phyloP scores from a whole-genome alignment of 805 yeast genomes.

The Huiozyma naganishii region DNA sequence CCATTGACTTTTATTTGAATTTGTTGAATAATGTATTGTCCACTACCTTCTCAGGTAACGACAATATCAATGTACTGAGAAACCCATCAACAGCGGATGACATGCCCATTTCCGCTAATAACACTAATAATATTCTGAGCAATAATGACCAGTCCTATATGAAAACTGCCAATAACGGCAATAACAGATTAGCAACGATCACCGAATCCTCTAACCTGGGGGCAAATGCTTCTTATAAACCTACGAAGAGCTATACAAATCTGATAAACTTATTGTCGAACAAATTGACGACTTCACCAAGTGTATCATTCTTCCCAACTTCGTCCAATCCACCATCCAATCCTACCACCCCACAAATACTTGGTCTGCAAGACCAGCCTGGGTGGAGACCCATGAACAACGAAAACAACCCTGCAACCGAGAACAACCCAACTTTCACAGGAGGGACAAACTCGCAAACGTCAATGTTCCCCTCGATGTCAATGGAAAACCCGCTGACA shows the following conservation, averaged over 20 bases:
- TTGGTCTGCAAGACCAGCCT: background rate
- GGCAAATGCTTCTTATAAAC: background rate
- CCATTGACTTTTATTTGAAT: constrained; percentile 2
- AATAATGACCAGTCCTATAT: too few species aligned
- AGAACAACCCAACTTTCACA: too few species aligned
- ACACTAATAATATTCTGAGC: too few species aligned
- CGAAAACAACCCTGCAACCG: too few species aligned
- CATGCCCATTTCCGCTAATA: background rate
- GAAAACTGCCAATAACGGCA: background rate
- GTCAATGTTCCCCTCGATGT: too few species aligned
- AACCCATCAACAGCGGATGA: background rate
- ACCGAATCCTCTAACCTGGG: background rate
- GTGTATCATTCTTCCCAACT: background rate
- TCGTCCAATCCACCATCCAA: background rate
- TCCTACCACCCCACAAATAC: background rate
- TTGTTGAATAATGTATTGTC: constrained; percentile 1
- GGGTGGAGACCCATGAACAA: too few species aligned
- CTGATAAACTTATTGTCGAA: constrained; percentile 10
- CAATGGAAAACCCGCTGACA: too few species aligned
- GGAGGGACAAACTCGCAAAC: too few species aligned
- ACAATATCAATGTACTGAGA: too few species aligned
- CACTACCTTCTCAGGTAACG: constrained; percentile 1
- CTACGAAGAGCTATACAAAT: constrained; percentile 15
- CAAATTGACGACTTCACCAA: background rate
- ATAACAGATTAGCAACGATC: background rate